Conservation (phyloP, 139 green algal genomes). For the Haematococcus lacustris region DNA sequence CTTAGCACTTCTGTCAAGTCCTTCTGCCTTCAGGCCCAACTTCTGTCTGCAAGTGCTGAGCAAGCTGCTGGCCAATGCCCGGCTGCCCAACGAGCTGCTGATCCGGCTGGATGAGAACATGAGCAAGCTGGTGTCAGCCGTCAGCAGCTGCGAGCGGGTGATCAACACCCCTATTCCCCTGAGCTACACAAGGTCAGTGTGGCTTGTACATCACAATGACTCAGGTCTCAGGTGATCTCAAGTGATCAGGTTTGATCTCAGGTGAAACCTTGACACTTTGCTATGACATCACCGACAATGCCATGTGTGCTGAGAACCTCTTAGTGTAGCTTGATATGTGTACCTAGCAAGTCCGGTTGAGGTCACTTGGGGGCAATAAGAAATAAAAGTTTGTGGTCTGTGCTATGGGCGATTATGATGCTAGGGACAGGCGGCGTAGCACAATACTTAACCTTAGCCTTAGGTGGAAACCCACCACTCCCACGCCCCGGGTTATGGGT, state of each 20-base stretch:
- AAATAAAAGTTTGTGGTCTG: no score
- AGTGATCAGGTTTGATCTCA: neutral
- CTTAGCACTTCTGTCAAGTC: no score
- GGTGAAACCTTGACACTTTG: neutral
- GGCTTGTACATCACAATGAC: neutral
- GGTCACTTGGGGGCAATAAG: neutral
- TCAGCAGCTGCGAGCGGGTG: slow-evolving; percentile 55
- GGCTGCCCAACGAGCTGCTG: neutral
- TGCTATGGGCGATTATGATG: no score
- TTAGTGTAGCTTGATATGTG: neutral
- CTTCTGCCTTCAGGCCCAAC: slow-evolving; percentile 21
- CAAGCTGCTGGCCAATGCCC: neutral
- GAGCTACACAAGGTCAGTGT: slow-evolving; percentile 32
- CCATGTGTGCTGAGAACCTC: no score
- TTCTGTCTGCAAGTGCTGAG: slow-evolving; percentile 20
- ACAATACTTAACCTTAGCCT: no score
- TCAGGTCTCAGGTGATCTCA: neutral
- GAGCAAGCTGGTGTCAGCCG: slow-evolving; percentile 48
- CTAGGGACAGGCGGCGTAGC: no score
- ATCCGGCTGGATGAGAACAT: slow-evolving; percentile 52
- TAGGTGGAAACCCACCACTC: no score
- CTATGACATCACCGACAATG: neutral
- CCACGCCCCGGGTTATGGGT: no score
- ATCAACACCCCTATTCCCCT: slow-evolving; percentile 56
- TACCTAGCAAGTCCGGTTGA: neutral